Percentiles rank a stretch among this genome's conserved stretches.
These are phyloP conservation scores for Pseudopithomyces chartarum DNA, from an alignment of 2,329 filamentous ascomycete genomes.

Conservation along the genomic window DNA sequence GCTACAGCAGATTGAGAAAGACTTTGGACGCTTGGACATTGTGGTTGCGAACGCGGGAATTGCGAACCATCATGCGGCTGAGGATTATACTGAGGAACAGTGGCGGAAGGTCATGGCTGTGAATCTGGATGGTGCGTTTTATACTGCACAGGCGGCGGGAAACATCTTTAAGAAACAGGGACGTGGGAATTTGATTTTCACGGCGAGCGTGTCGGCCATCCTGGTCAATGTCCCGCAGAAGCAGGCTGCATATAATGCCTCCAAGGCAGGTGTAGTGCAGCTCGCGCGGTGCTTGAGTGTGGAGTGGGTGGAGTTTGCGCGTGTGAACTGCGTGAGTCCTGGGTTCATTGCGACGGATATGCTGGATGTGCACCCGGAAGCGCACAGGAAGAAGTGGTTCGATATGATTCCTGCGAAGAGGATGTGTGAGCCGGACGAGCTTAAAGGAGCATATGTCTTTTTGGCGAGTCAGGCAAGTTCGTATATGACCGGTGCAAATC, in stretches of 20 bases:
- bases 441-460: constrained; percentile 38
- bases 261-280: constrained; percentile 28
- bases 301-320: constrained; percentile 42
- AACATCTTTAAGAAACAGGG: constrained; percentile 69
- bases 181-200: constrained; percentile 76
- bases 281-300: constrained; percentile 22
- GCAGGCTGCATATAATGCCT: constrained; percentile 79
- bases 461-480: constrained; percentile 17
- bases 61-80: constrained; percentile 58
- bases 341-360: constrained; percentile 82
- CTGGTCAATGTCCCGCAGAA: constrained; percentile 66
- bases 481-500: constrained; percentile 16
- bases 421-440: constrained; percentile 46
- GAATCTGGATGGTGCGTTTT: constrained; percentile 79
- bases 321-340: constrained; percentile 82
- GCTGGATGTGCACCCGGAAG: constrained; percentile 35
- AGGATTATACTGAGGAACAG: constrained; percentile 77
- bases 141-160: constrained; percentile 66
- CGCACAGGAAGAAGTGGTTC: constrained; percentile 38
- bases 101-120: constrained; percentile 81
- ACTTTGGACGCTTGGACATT: constrained; percentile 46
- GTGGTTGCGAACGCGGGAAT: constrained; percentile 50
- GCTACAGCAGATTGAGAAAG: constrained; percentile 31
- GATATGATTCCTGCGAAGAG: constrained; percentile 45
- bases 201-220: constrained; percentile 65